Conservation (phyloP, 495 filamentous ascomycete genomes). For the Aspergillus egyptiacus region DNA sequence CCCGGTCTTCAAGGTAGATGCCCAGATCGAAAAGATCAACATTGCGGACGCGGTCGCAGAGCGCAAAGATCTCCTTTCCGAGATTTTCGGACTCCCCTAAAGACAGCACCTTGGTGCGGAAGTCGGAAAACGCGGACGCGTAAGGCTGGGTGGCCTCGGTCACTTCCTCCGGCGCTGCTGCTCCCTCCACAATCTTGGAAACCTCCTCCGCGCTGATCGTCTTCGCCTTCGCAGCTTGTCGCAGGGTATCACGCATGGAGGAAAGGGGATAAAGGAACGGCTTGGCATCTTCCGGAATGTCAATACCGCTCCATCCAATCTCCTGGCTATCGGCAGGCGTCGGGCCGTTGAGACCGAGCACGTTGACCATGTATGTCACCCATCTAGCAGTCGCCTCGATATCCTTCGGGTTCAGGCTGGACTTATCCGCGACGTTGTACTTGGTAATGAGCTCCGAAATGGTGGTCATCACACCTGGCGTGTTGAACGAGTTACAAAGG, state of each 20-base stretch:
- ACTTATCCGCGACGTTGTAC: slow-evolving; percentile 63
- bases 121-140: slow-evolving; percentile 29
- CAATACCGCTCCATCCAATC: slow-evolving; percentile 79
- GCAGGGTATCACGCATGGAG: slow-evolving; percentile 60
- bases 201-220: slow-evolving; percentile 30
- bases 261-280: slow-evolving; percentile 62
- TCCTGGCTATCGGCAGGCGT: slow-evolving; percentile 51
- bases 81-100: slow-evolving; percentile 39
- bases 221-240: slow-evolving; percentile 47
- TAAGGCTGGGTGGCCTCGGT: slow-evolving; percentile 34
- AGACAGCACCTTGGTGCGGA: slow-evolving; percentile 38
- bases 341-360: slow-evolving; percentile 72
- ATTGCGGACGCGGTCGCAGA: slow-evolving; percentile 79
- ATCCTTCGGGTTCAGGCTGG: slow-evolving; percentile 45
- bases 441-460: slow-evolving; percentile 70
- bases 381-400: slow-evolving; percentile 63
- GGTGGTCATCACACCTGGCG: slow-evolving; percentile 64
- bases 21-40: slow-evolving; percentile 69
- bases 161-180: slow-evolving; percentile 17
- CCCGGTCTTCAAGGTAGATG: slow-evolving; percentile 84
- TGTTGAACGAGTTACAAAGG: slow-evolving; percentile 87
- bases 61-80: slow-evolving; percentile 56
- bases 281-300: slow-evolving; percentile 53
- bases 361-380: slow-evolving; percentile 76
- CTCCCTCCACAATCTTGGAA: slow-evolving; percentile 25